Conservation (phyloP, 352 stramenopile genomes). For the Stephanocyclus meneghinianus region DNA sequence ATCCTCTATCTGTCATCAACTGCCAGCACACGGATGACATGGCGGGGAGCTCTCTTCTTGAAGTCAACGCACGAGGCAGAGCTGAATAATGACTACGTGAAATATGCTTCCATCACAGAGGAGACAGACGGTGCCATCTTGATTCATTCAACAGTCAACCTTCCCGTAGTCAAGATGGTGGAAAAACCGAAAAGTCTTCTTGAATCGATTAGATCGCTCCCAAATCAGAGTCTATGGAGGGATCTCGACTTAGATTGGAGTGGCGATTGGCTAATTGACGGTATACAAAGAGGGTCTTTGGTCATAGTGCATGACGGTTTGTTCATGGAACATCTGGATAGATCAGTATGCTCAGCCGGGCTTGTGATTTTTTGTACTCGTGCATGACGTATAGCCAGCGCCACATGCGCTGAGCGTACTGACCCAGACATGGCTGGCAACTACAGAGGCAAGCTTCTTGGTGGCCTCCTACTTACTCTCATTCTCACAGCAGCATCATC, state of each 20-base stretch:
- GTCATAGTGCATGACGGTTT: slow-evolving; percentile 14
- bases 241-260: slow-evolving; percentile 1
- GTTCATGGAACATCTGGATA: background rate
- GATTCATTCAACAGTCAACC: background rate
- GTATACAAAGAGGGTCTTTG: background rate
- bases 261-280: slow-evolving; percentile 11
- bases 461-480: background rate
- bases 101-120: too few species aligned
- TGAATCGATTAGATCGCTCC: background rate
- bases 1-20: too few species aligned
- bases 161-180: background rate
- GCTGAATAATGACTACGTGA: too few species aligned
- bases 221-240: slow-evolving; percentile 12
- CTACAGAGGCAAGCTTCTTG: slow-evolving; percentile 20
- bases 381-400: background rate
- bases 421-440: slow-evolving; percentile 3
- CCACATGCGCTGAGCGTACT: background rate
- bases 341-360: background rate
- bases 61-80: too few species aligned
- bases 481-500: background rate
- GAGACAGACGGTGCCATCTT: too few species aligned
- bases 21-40: too few species aligned
- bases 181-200: background rate
- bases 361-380: slow-evolving; percentile 1
- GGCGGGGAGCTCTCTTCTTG: too few species aligned